These are phyloP conservation scores for Punctularia strigosozonata DNA, from an alignment of 768 basidiomycete species.

Conservation along the genomic window DNA sequence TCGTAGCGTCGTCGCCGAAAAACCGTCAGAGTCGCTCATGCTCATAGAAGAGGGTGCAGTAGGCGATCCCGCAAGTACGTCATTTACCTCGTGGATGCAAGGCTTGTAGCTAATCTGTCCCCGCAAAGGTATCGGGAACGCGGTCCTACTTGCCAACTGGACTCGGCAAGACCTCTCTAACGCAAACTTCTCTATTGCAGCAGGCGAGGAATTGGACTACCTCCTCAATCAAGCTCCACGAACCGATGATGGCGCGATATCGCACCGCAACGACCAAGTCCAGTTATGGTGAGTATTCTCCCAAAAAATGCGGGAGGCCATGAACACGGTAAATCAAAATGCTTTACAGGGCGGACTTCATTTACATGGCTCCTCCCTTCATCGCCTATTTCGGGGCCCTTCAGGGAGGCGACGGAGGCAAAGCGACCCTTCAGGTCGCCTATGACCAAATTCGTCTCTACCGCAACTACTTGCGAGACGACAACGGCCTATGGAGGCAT, in stretches of 20 bases:
- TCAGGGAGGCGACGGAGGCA: constrained; percentile 23
- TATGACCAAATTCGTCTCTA: constrained; percentile 49
- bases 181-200: constrained; percentile 28
- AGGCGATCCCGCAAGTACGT: constrained; percentile 48
- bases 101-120: constrained; percentile 2
- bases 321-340: not conserved
- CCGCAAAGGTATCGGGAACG: constrained; percentile 33
- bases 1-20: constrained; percentile 24
- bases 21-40: constrained; percentile 14
- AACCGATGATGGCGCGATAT: constrained; percentile 42
- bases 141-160: constrained; percentile 43
- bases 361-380: constrained; percentile 56
- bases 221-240: constrained; percentile 32
- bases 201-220: constrained; percentile 33
- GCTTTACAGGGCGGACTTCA: constrained; percentile 38
- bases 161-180: constrained; percentile 25
- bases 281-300: constrained; percentile 35
- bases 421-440: constrained; percentile 30
- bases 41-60: constrained; percentile 32
- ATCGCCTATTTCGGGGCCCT: constrained; percentile 52
- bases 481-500: constrained; percentile 44
- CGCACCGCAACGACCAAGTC: constrained; percentile 38
- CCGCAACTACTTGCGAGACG: constrained; percentile 37
- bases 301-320: not conserved
- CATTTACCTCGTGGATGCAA: not conserved